Evolutionary conservation across 805 yeast genomes (phyloP), one percentile per base, ranked within the genome.

Genomic region (Ogataea pilisensis): DNA sequence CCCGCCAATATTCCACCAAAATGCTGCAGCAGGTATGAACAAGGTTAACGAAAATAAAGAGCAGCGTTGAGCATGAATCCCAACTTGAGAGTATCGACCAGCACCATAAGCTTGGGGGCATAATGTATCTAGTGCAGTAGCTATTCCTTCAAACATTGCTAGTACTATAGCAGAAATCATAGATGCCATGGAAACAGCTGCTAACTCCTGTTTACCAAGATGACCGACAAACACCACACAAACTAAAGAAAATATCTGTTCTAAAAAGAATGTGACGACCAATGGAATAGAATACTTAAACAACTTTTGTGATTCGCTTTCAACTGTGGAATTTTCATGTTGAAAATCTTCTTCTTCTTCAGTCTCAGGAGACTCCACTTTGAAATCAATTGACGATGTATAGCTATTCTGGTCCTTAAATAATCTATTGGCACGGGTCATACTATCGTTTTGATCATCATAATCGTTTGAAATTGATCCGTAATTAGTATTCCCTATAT

Each of bases 91-190:
- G 53, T 65, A 75, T 46, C 82, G 82, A 36, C 75, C 75, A 19
- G 85, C 76, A 20, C 93, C 91, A 55, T 70, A 84, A 0, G 90
- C 84, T 61, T 85, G 91, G 2, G 90, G 83, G 58, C 93, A 85
- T 24, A 85, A 65, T 0, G 93, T 85, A 53, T 84, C 91, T 39
- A 85, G 66, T 44, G 88, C 75, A 0, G 91, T 84, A 14, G 88
- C 72, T 2, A 84, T 75, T 13, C 91, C 93, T 58, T 82, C 88
- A 51, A 83, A 79, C 1, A 84, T 72, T 20, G 89, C 87, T 46
- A 82, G 72, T 1, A 82, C 73, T 31, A 85, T 82, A 44, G 84
- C 82, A 2, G 88, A 86, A 2, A 90, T 82, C 90, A 84, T 84
- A 16, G 87, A 75, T 7, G 86, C 81, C 51, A 85, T 65, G 6